Percentiles rank a stretch among this genome's conserved stretches.
These are phyloP conservation scores for Syncephalis fuscata DNA, from an alignment of 371 early-diverging fungal genomes.

Conservation along the genomic window DNA sequence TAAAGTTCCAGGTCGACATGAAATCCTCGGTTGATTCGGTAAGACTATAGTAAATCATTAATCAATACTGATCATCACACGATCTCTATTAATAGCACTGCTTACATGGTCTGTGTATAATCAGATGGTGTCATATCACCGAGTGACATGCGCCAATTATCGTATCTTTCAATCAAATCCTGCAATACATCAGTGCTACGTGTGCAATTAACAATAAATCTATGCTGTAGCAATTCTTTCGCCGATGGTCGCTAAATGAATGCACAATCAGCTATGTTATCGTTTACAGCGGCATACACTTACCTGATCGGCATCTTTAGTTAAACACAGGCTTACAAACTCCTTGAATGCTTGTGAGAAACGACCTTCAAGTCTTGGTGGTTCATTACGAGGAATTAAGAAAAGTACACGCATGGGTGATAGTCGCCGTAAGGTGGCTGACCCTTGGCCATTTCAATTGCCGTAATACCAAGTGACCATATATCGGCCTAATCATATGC, in stretches of 20 bases:
- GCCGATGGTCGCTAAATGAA: constrained; percentile 64
- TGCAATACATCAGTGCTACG: constrained; percentile 53
- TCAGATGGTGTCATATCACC: no score
- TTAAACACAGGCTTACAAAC: constrained; percentile 76
- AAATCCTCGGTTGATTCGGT: no score
- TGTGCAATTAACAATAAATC: constrained; percentile 68
- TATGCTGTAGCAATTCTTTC: constrained; percentile 77
- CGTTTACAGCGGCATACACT: no score
- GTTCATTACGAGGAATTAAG: constrained; percentile 82
- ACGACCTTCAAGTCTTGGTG: constrained; percentile 64
- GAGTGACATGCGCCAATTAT: constrained; percentile 30
- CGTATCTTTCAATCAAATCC: constrained; percentile 69
- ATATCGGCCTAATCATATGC: constrained; percentile 62
- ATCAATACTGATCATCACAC: no score
- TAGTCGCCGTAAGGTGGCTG: constrained; percentile 86
- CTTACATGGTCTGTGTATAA: no score
- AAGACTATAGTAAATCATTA: no score
- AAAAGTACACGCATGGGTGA: constrained; percentile 90
- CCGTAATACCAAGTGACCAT: constrained; percentile 97
- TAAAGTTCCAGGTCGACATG: no score
- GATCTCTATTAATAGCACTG: no score
- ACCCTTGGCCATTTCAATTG: constrained; percentile 90
- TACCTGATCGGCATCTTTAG: constrained; percentile 66
- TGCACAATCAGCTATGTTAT: no score
- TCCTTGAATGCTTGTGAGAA: constrained; percentile 82